These are phyloP conservation scores for Sungouiella blattae DNA, from an alignment of 805 yeast genomes.

Conservation along the genomic window DNA sequence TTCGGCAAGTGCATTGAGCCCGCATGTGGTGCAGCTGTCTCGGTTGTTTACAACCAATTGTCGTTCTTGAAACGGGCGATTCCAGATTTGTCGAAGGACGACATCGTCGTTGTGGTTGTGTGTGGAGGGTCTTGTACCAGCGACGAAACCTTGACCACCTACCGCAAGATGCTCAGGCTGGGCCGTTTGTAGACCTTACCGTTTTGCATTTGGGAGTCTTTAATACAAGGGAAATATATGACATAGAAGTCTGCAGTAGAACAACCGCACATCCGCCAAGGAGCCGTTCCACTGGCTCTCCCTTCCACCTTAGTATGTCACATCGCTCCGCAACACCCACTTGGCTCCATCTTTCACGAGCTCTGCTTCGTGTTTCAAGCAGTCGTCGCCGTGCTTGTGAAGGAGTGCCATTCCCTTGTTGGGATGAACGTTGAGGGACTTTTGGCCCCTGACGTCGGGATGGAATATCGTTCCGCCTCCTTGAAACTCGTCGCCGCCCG, in stretches of 20 bases:
- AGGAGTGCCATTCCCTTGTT: slow-evolving; percentile 53
- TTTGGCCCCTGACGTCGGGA: slow-evolving; percentile 19
- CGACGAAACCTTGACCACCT: slow-evolving; percentile 12
- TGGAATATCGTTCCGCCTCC: slow-evolving; percentile 64
- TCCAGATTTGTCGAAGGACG: slow-evolving; percentile 31
- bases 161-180: slow-evolving; percentile 10
- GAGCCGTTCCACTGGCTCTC: no score
- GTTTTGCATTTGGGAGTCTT: not conserved
- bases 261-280: no score
- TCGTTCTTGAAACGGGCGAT: slow-evolving; percentile 23
- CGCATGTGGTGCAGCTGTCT: slow-evolving; percentile 69
- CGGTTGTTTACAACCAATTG: slow-evolving; percentile 43
- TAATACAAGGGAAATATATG: no score
- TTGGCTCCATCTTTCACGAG: slow-evolving; percentile 49
- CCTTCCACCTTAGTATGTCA: slow-evolving; percentile 16
- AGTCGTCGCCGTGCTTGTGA: slow-evolving; percentile 66
- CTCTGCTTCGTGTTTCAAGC: slow-evolving; percentile 58
- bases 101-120: slow-evolving; percentile 50
- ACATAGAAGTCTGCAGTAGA: no score
- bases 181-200: slow-evolving; percentile 3
- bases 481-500: slow-evolving; percentile 51
- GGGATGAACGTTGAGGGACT: slow-evolving; percentile 42
- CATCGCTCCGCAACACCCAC: slow-evolving; percentile 63
- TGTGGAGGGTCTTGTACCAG: slow-evolving; percentile 44
- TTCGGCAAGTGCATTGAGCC: slow-evolving; percentile 59